Evolutionary conservation across 2,329 filamentous ascomycete genomes (phyloP), one percentile per base, ranked within the genome.

Genomic region (Lachnellula occidentalis): DNA sequence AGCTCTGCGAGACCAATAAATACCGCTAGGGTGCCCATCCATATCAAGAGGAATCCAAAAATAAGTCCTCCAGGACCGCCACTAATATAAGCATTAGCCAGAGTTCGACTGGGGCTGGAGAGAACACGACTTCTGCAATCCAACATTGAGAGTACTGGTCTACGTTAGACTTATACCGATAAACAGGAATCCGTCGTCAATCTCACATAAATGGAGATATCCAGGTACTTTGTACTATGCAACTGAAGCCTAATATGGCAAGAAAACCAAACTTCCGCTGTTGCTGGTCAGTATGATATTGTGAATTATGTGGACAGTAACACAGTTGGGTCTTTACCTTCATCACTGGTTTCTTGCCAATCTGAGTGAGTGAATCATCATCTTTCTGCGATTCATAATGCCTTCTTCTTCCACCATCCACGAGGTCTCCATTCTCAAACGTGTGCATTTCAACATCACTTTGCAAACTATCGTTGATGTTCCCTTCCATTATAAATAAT

Each of bases 181-280:
- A 15, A 5, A 24, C 22, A 24, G 22, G 4, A 24, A 24, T 7
- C 24, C 6, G 12, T 19, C 8, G 5, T 6, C 14, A 19, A 17
- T 39, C 11, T 46, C 24, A 50, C 24, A 58, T 71, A 27, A 75
- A 66, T 22, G 73, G 65, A 34, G 69, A 69, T 61, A 74, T 72
- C 73, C 73, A 76, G 43, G 73, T 75, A 39, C 68, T 67, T 36
- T 74, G 71, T 48, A 74, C 57, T 11, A 72, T 74, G 46, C 71
- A 73, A 15, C 68, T 71, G 57, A 76, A 76, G 12, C 73, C 73
- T 15, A 76, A 61, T 52, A 76, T 74, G 0, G 73, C 74, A 36
- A 74, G 60, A 54, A 74, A 75, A 22, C 67, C 66, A 64, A 76
- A 76, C 51, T 74, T 74, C 60, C 73, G 66, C 73, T 76, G 49